Evolutionary conservation across 495 filamentous ascomycete species (phyloP), one percentile per base, ranked within the genome.

Genomic region (Daldinia loculata): DNA sequence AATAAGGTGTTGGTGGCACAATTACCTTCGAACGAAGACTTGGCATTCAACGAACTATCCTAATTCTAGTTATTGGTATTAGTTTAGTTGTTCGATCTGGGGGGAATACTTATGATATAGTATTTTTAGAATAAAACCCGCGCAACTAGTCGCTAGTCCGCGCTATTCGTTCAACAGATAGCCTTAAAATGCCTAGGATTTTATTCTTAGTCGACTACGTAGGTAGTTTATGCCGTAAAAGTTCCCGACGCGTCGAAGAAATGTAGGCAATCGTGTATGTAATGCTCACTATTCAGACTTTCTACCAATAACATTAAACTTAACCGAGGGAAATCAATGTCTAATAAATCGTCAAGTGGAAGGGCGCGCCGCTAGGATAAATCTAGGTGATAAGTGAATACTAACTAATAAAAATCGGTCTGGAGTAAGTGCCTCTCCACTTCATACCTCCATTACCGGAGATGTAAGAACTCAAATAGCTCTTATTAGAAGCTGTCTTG

Each of bases 381-480:
- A 43, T 61, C 29, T 26, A 29, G 38, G 45, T 45, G 56, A 66
- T 67, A 53, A 38, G 45, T 50, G 34, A 43, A 56, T 45, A 59
- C 39, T 9, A 24, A 38, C n/a, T 52, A 43, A 4, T n/a, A 56
- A 72, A 63, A 67, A 34, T 67, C 59, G 68, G 62, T 70, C 56
- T 56, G 12, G 12, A n/a, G 43, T 52, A 58, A 53, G 15, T 14
- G 4, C 3, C 53, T 63, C 69, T 71, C 64, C 64, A 68, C 70
- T 56, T 30, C 26, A 22, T 61, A 5, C n/a, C 58, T 72, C 70
- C 64, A 55, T 51, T 39, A 68, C 39, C 64, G 70, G 64, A 68
- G 56, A 34, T 57, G 11, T 22, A 32, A 67, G 30, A 45, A 52
- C 22, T 63, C 22, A 69, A 59, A 53, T 48, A 6, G 6, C 41